Conservation (phyloP, 306 rosid species). For the Cucurbita argyrosperma region DNA sequence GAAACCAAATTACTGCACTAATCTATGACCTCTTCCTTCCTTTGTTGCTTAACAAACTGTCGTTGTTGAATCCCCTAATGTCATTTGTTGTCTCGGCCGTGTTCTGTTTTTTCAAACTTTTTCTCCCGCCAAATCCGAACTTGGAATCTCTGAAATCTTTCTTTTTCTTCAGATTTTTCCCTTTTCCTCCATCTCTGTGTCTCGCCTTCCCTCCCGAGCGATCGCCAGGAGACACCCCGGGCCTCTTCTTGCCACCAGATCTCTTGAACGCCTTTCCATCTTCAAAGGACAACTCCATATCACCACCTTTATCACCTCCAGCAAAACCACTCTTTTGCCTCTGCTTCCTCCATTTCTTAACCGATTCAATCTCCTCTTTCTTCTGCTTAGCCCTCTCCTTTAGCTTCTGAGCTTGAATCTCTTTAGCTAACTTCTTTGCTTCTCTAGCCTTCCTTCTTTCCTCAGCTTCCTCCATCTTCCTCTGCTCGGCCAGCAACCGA, state of each 20-base stretch:
- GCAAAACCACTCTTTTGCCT: slow-evolving; percentile 83
- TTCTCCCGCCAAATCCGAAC: slow-evolving; percentile 78
- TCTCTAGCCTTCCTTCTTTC: slow-evolving; percentile 84
- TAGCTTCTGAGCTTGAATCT: slow-evolving; percentile 64
- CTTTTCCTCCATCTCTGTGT: slow-evolving; percentile 13
- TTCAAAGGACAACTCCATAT: slow-evolving; percentile 35
- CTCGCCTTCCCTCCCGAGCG: slow-evolving; percentile 67
- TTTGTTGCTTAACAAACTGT: slow-evolving; percentile 18
- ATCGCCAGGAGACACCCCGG: slow-evolving; percentile 58
- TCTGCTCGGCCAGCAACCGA: slow-evolving; percentile 52
- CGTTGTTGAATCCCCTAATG: slow-evolving; percentile 28
- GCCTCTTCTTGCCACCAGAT: slow-evolving; percentile 51
- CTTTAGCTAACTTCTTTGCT: slow-evolving; percentile 61
- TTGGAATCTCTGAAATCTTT: slow-evolving; percentile 46
- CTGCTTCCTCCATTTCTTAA: slow-evolving; percentile 95
- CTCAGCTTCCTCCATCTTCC: slow-evolving; percentile 71
- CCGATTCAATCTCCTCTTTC: slow-evolving; percentile 75
- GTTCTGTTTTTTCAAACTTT: slow-evolving; percentile 57
- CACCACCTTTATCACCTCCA: slow-evolving; percentile 29
- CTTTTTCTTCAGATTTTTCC: slow-evolving; percentile 29
- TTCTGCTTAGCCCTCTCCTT: slow-evolving; percentile 88
- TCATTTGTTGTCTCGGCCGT: slow-evolving; percentile 48
- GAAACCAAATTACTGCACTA: background rate
- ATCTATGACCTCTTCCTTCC: slow-evolving; percentile 43
- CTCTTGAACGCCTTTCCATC: slow-evolving; percentile 64